Evolutionary conservation across 345 rosid species (phyloP), one percentile per base, ranked within the genome.

Genomic region (Linum trigynum): DNA sequence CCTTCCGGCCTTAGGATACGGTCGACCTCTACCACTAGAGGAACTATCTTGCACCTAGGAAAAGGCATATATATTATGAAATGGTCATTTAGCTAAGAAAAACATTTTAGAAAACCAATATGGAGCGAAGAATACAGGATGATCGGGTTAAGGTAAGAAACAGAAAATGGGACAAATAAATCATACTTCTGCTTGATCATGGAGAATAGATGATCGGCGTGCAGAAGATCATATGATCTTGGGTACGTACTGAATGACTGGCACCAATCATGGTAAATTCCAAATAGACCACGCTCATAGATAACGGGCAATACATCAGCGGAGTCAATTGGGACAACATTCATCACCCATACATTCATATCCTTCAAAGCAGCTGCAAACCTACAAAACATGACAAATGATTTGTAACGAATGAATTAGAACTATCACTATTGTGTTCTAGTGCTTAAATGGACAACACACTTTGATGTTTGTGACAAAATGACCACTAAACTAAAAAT

Each of bases 321-420:
- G 53, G 53, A 48, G 15, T 48, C 53, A 15, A 48, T 48, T 9
- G 53, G 53, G 53, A 48, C 53, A 48, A 48, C 53, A 10, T 48
- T 48, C 61, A 57, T 57, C 36, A 57, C 61, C 61, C 61, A 57
- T 7, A 57, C 16, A 17, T 57, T 57, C 38, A 57, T 57, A 23
- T 57, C 61, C 38, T 57, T 57, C 61, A 57, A 57, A 57, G 61
- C 61, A 17, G 61, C 61, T 5, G 61, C 61, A 17, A 57, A 57
- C 61, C 61, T 57, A 23, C 32, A 57, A 5, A 16, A 17, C 10
- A 17, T 23, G 32, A 23, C 32, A 23, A 23, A 23, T 23, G 32
- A 23, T 23, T 23, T 0, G 32, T 23, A 23, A 23, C 32, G 32
- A 23, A 23, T 1, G 23, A 3, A 32, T 9, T 3, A 57, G 23